phyloP scores from a whole-genome alignment of 306 rosid species.

The Cyamopsis tetragonoloba region DNA sequence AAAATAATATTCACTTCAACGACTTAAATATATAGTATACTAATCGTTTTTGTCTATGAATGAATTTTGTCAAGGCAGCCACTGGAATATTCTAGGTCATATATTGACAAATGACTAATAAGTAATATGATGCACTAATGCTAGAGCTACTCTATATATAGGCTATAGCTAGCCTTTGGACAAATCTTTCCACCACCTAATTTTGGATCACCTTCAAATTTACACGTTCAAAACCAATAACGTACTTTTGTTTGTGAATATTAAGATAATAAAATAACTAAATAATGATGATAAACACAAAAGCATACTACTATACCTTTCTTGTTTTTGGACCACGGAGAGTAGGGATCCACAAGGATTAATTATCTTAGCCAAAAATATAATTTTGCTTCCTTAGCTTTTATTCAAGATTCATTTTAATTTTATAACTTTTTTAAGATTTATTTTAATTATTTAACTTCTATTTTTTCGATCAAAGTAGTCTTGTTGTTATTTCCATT shows the following conservation, averaged over 20 bases:
- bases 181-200: neutral
- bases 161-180: neutral
- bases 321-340: neutral
- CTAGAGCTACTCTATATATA: neutral
- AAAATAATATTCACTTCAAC: too few species aligned
- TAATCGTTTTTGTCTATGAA: neutral
- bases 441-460: too few species aligned
- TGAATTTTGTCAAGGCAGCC: neutral
- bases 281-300: too few species aligned
- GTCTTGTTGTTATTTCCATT: too few species aligned
- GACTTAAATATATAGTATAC: too few species aligned
- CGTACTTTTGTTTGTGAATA: neutral
- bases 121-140: neutral
- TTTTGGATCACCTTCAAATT: slow-evolving; percentile 7
- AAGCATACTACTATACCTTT: too few species aligned
- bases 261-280: neutral
- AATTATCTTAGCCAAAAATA: too few species aligned
- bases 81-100: neutral
- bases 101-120: neutral
- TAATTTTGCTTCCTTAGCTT: too few species aligned
- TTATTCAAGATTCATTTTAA: too few species aligned
- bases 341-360: too few species aligned
- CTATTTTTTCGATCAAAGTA: too few species aligned
- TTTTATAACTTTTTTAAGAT: too few species aligned
- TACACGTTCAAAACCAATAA: neutral